Base-by-base conservation (phyloP, 2,329 filamentous ascomycete genomes). In the Fusarium napiforme region DNA sequence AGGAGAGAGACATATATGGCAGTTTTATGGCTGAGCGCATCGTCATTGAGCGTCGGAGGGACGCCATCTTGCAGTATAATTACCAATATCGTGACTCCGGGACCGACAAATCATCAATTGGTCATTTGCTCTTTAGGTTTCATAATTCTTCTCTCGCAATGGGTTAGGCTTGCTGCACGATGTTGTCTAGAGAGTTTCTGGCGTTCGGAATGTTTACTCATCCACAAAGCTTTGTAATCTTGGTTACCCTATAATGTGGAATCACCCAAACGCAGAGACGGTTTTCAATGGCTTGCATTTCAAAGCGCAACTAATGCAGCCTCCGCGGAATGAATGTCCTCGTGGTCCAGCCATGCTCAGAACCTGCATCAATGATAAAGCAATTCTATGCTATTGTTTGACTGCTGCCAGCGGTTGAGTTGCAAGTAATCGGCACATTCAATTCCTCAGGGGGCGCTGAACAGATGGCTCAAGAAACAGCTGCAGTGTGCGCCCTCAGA, bases 131-230 rank as follows among this genome's bases (percentile, higher is more conserved):
- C 10, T 34, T 43, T 15, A 15, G 16, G 37, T 15, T 34, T 19
- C 14, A 21, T 12, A 43, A 21, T 9, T 9, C 7, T 28, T 10
- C 36, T 11, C 30, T 37, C 19, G 16, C 19, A 49, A 23, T 50
- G 50, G 21, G 36, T 42, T n/a, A 39, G 42, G 37, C 49, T 40
- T 37, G 36, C 57, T 42, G 30, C n/a, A 42, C 37, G 28, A 37
- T 46, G 37, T 28, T 34, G n/a, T 59, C 23, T 28, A 23, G 47
- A 4, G 42, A 39, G 49, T 19, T 40, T 47, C 19, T 32, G 19
- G n/a, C 21, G 30, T 21, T 11, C 4, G 12, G 9, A 36, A 21
- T 60, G 67, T 55, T 69, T 70, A 69, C 67, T 69, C 67, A 70
- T 70, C 63, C 15, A 52, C 30, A 5, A 45, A 62, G 66, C 52